phyloP scores from a whole-genome alignment of 352 stramenopile genomes.

The Globisporangium paddicum region DNA sequence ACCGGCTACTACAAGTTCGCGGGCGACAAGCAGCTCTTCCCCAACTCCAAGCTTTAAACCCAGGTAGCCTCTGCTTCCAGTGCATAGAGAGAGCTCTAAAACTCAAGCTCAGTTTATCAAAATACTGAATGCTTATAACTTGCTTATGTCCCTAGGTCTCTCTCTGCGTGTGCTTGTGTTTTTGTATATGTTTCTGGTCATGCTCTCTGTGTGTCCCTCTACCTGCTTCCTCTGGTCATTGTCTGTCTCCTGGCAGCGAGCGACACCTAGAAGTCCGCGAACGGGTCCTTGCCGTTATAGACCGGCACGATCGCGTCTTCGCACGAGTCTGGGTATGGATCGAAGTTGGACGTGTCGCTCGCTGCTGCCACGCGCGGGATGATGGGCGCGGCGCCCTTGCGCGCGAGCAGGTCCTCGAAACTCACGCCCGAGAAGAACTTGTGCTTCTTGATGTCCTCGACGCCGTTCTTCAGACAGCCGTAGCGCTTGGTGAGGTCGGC shows the following conservation, averaged over 20 bases:
- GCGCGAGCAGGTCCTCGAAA: constrained; percentile 88
- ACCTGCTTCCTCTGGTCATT: neutral
- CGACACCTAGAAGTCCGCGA: constrained; percentile 85
- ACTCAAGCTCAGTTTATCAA: too few species aligned
- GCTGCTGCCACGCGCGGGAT: constrained; percentile 88
- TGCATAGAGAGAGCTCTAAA: constrained; percentile 1
- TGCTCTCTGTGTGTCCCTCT: neutral
- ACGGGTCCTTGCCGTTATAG: constrained; percentile 91
- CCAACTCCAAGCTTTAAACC: constrained; percentile 40
- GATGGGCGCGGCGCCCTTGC: constrained; percentile 91
- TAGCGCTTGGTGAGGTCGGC: constrained; percentile 96
- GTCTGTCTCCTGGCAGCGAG: neutral
- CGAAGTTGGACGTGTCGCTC: constrained; percentile 97
- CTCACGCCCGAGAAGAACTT: constrained; percentile 94
- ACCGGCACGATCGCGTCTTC: constrained; percentile 89
- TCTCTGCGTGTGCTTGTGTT: neutral
- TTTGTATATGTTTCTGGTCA: neutral
- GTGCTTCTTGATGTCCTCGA: constrained; percentile 96
- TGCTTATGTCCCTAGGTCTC: constrained; percentile 2
- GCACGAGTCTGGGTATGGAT: constrained; percentile 93
- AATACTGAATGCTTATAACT: constrained; percentile 9
- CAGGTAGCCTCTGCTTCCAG: neutral
- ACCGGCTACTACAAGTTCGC: constrained; percentile 58
- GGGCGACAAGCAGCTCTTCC: constrained; percentile 69
- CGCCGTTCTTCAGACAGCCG: constrained; percentile 94